Evolutionary conservation across 345 rosid species (phyloP).

Genomic region (Lumnitzera littorea): DNA sequence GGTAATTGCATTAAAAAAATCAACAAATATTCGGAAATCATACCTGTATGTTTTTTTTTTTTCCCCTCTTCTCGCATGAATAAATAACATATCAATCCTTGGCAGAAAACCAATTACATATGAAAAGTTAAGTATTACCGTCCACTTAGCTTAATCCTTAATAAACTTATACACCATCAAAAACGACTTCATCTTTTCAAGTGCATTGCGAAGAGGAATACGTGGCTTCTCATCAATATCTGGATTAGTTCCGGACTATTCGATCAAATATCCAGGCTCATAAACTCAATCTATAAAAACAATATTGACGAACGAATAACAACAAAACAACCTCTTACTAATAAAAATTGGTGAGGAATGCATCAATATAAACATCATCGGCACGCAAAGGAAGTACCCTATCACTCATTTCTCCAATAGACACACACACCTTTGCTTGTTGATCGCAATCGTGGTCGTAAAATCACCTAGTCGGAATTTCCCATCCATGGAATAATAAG

Average conservation of each 20-base stretch:
- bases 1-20: no score
- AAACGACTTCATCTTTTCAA: slow-evolving; percentile 92
- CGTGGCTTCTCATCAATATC: slow-evolving; percentile 84
- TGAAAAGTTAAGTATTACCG: slow-evolving; percentile 33
- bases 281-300: slow-evolving; percentile 61
- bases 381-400: slow-evolving; percentile 57
- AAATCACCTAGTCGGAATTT: no score
- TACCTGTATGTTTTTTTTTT: no score
- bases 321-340: neutral
- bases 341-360: slow-evolving; percentile 53
- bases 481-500: no score
- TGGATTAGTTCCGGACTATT: slow-evolving; percentile 68
- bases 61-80: no score
- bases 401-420: slow-evolving; percentile 42
- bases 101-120: neutral
- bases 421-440: no score
- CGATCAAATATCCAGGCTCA: slow-evolving; percentile 87
- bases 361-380: slow-evolving; percentile 46
- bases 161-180: slow-evolving; percentile 82
- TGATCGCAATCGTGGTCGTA: no score
- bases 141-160: slow-evolving; percentile 84
- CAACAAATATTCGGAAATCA: no score
- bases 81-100: no score
- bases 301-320: neutral
- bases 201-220: slow-evolving; percentile 64